Conservation (phyloP, 352 stramenopile species). For the Pythium rishiriense region DNA sequence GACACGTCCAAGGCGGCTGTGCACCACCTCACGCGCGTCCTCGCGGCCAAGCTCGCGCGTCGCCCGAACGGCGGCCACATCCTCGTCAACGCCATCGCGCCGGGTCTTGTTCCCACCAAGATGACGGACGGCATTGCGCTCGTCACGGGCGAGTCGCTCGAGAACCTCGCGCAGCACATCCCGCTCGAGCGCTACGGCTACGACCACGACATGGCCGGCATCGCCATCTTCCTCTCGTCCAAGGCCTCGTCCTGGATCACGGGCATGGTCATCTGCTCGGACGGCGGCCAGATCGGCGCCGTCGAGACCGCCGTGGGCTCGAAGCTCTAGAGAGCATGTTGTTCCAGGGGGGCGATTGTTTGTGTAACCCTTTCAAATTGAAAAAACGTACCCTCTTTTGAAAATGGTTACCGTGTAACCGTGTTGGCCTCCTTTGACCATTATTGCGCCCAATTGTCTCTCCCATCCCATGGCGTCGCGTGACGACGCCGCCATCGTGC, state of each 20-base stretch:
- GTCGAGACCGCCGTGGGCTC: conserved; percentile 46
- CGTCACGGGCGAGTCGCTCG: conserved; percentile 40
- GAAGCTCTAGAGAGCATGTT: conserved; percentile 29
- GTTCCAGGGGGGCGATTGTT: background rate
- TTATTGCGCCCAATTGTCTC: background rate
- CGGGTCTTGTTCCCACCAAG: conserved; percentile 89
- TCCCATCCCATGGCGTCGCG: conserved; percentile 6
- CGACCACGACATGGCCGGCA: conserved; percentile 91
- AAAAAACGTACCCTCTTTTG: background rate
- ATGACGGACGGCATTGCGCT: conserved; percentile 87
- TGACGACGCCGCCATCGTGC: background rate
- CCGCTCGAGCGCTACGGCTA: conserved; percentile 86
- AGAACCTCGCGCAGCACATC: conserved; percentile 69
- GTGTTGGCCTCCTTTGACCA: background rate
- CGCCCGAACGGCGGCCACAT: conserved; percentile 85
- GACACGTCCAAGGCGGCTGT: conserved; percentile 94
- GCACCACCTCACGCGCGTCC: conserved; percentile 91
- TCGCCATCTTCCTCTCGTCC: conserved; percentile 91
- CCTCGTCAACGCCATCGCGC: conserved; percentile 95
- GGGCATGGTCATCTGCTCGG: conserved; percentile 88
- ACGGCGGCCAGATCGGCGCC: conserved; percentile 82
- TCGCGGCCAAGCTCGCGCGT: conserved; percentile 89
- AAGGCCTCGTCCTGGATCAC: conserved; percentile 91
- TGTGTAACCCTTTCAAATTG: conserved; percentile 9
- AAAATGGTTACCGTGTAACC: background rate